These are phyloP conservation scores for Cyberlindnera samutprakarnensis DNA, from an alignment of 805 yeast species.

Conservation along the genomic window DNA sequence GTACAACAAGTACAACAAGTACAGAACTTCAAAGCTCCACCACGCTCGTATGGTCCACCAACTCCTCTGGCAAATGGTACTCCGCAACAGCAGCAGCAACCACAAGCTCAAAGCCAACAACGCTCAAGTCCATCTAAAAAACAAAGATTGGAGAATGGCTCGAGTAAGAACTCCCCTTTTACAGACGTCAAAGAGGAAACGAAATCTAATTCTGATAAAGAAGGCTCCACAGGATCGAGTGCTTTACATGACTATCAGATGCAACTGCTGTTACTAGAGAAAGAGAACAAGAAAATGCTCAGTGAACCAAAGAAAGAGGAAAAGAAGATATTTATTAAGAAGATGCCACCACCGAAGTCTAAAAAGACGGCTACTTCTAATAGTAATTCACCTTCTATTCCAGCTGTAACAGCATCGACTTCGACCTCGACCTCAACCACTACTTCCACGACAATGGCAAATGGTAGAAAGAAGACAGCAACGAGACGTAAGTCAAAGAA, in stretches of 20 bases:
- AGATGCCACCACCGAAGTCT: conserved; percentile 22
- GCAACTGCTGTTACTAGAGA: conserved; percentile 67
- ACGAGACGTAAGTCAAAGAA: conserved; percentile 14
- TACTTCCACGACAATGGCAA: conserved; percentile 11
- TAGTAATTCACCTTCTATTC: conserved; percentile 22
- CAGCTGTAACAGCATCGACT: conserved; percentile 9
- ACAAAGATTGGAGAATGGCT: conserved; percentile 15
- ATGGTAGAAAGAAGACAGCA: conserved; percentile 18
- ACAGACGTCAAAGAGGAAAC: neutral
- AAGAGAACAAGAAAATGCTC: conserved; percentile 64
- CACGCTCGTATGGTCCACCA: conserved; percentile 4
- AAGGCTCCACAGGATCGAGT: conserved; percentile 11
- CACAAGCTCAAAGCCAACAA: conserved; percentile 3
- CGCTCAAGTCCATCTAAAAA: conserved; percentile 17
- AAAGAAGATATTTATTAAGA: conserved; percentile 5
- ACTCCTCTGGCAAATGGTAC: neutral
- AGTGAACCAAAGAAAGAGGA: conserved; percentile 39
- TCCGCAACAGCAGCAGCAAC: conserved; percentile 1
- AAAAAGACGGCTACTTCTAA: conserved; percentile 15
- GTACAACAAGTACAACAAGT: conserved; percentile 25
- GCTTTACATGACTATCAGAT: conserved; percentile 79
- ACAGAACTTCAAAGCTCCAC: conserved; percentile 7
- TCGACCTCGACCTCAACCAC: conserved; percentile 6
- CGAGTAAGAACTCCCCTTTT: neutral
- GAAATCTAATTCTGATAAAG: neutral